Evolutionary conservation across 768 basidiomycete species (phyloP).

Genomic region (Termitomyces sp.): DNA sequence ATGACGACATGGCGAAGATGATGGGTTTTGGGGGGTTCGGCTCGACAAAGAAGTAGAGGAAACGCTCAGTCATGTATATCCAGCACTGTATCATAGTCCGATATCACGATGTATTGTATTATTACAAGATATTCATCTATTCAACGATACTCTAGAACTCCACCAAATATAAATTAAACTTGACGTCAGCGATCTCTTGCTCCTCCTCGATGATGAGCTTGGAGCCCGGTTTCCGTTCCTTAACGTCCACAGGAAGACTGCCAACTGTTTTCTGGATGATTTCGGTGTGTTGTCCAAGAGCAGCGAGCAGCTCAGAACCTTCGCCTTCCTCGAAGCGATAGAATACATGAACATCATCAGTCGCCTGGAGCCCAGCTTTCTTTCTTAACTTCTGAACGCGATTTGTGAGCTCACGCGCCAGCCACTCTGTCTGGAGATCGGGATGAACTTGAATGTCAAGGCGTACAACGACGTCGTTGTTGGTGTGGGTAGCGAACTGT

Average conservation of each 20-base stretch:
- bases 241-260: constrained; percentile 59
- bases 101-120: constrained; percentile 25
- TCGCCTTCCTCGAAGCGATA: constrained; percentile 73
- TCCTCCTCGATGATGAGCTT: constrained; percentile 77
- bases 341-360: constrained; percentile 89
- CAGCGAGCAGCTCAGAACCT: constrained; percentile 59
- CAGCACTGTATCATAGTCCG: constrained; percentile 23
- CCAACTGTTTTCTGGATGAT: constrained; percentile 74
- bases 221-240: constrained; percentile 43
- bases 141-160: constrained; percentile 34
- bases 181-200: constrained; percentile 79
- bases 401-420: constrained; percentile 86
- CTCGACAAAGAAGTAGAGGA: constrained; percentile 69
- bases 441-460: constrained; percentile 87
- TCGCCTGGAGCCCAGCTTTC: constrained; percentile 91
- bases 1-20: constrained; percentile 68
- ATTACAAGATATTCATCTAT: constrained; percentile 17
- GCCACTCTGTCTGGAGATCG: constrained; percentile 84
- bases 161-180: constrained; percentile 70
- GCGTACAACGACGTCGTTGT: constrained; percentile 92
- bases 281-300: constrained; percentile 63
- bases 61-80: background rate
- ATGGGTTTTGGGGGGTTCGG: constrained; percentile 96
- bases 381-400: constrained; percentile 94
- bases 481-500: constrained; percentile 79